phyloP scores from a whole-genome alignment of 164 flowering plant species.

The Sextonia rubra region DNA sequence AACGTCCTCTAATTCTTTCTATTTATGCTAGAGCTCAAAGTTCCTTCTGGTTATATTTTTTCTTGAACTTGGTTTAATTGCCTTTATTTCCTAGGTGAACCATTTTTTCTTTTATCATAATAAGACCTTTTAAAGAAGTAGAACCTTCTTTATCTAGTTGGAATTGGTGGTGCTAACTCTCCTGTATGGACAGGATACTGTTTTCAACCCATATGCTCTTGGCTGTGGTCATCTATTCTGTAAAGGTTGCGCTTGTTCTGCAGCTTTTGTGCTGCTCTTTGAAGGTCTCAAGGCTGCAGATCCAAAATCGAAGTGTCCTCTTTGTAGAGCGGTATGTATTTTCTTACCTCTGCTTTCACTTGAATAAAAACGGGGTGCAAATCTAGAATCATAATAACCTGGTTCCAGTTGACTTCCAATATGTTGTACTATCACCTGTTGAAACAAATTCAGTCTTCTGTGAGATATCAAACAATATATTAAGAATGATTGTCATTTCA shows the following conservation, averaged over 20 bases:
- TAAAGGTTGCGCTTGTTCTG: slow-evolving; percentile 76
- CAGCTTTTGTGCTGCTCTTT: slow-evolving; percentile 68
- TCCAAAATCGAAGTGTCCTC: slow-evolving; percentile 61
- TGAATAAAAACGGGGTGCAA: too few relatives aligned
- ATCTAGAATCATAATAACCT: too few relatives aligned
- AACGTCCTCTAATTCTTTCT: neutral
- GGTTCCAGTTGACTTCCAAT: too few relatives aligned
- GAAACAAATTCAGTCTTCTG: too few relatives aligned
- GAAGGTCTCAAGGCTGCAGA: slow-evolving; percentile 66
- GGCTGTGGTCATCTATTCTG: slow-evolving; percentile 88
- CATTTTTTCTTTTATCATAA: neutral
- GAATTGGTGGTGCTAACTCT: neutral
- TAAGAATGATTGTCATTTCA: too few relatives aligned
- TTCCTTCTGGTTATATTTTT: neutral
- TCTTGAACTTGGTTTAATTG: neutral
- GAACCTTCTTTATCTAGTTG: neutral
- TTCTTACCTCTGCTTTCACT: neutral
- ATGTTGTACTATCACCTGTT: too few relatives aligned
- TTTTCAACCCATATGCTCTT: slow-evolving; percentile 84
- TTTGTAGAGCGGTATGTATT: slow-evolving; percentile 73
- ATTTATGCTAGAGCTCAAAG: neutral
- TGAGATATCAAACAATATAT: too few relatives aligned
- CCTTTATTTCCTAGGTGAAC: too few relatives aligned
- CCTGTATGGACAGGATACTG: slow-evolving; percentile 43
- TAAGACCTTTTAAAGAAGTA: too few relatives aligned